Base-by-base conservation (phyloP, 75 land plant genomes). In the Picea glauca region DNA sequence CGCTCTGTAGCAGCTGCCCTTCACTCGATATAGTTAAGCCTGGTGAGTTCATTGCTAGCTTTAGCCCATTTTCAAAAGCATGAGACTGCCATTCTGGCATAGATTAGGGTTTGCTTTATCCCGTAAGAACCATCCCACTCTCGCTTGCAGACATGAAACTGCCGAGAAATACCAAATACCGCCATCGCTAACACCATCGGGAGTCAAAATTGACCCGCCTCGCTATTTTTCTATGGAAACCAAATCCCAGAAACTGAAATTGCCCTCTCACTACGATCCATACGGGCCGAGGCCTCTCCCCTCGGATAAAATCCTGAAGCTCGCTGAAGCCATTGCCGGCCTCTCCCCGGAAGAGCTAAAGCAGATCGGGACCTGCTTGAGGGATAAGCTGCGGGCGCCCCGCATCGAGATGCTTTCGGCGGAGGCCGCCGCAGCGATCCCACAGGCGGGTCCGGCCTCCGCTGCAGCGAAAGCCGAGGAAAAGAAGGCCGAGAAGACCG, bases 251-350 rank as follows among this genome's bases (percentile, higher is more conserved):
- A 75, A 75, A 58, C n/a, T 75, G 58, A 75, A 91, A 80, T 58
- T 87, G 82, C 60, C 93, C 83, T 0, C 50, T 75, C 9, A 33
- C 33, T 91, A 89, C 76, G 82, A 89, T 58, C 93, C 93, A 32
- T 91, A 87, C 79, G 92, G 91, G n/a, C 88, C 92, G 1, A 72
- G 81, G 46, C 84, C 90, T 18, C 90, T 90, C 35, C 86, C 93
- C 14, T 90, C 92, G 1, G 90, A 87, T 7, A 92, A 87, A 68
- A 76, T 92, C 66, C 38, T 85, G 60, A 75, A 82, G 65, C 88
- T 92, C 58, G 92, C 92, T 21, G 90, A 92, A 11, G 66, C 77
- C 26, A 90, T 92, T 56, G 86, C 85, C 2, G 17, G 31, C n/a
- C 83, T 92, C 4, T 3, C 93, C 3, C 78, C 86, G 43, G 89